A percentile compares a stretch with the other conserved stretches of the same genome.
Evolutionary conservation across 352 stramenopile species (phyloP).

Genomic region (Phytopythium chamaehyphon): DNA sequence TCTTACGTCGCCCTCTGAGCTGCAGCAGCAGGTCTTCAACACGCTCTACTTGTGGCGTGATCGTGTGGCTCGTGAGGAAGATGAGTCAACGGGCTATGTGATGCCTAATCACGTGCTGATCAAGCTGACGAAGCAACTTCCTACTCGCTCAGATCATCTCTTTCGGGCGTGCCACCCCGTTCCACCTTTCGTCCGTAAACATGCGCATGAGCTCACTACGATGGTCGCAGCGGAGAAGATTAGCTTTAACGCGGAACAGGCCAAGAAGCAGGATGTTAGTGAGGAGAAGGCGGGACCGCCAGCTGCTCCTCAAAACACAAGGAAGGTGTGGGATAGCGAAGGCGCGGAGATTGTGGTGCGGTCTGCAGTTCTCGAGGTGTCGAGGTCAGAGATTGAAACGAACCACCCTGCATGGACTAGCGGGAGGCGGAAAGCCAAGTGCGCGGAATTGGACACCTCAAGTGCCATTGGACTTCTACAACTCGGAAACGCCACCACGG

Average conservation of each 20-base stretch:
- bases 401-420: slow-evolving; percentile 56
- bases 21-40: slow-evolving; percentile 69
- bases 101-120: slow-evolving; percentile 84
- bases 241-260: slow-evolving; percentile 30
- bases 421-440: slow-evolving; percentile 50
- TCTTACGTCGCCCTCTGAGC: slow-evolving; percentile 45
- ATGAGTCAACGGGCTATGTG: slow-evolving; percentile 77
- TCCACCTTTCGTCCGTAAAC: slow-evolving; percentile 69
- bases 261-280: slow-evolving; percentile 7
- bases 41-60: slow-evolving; percentile 80
- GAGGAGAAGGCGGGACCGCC: slow-evolving; percentile 4
- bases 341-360: slow-evolving; percentile 16
- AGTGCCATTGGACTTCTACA: slow-evolving; percentile 3
- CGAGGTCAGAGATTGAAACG: slow-evolving; percentile 23
- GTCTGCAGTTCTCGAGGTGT: neutral
- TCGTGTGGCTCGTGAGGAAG: slow-evolving; percentile 52
- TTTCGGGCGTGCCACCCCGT: slow-evolving; percentile 77
- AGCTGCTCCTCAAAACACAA: slow-evolving; percentile 8
- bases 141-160: slow-evolving; percentile 62
- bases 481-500: slow-evolving; percentile 1
- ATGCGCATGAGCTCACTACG: slow-evolving; percentile 64
- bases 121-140: slow-evolving; percentile 73
- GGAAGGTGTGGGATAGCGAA: slow-evolving; percentile 35
- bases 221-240: slow-evolving; percentile 58
- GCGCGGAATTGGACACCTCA: slow-evolving; percentile 5